Conservation (phyloP, 371 early-diverging fungal genomes). For the Mortierella sp. region DNA sequence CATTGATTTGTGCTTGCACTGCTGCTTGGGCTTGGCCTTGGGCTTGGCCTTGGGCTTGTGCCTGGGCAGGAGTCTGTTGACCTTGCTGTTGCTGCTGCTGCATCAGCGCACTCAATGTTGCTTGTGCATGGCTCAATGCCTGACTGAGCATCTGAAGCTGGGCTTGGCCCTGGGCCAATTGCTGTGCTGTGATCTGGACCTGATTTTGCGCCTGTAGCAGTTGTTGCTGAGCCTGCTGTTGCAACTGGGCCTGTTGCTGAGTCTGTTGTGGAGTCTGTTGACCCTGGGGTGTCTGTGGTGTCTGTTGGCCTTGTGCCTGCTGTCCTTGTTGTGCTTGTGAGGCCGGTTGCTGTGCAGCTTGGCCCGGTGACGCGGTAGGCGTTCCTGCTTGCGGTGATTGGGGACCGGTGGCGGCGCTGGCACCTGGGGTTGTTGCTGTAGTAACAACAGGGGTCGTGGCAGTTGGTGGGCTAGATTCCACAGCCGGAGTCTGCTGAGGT, state of each 20-base stretch:
- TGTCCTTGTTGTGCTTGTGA: constrained; percentile 10
- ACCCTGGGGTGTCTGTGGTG: constrained; percentile 17
- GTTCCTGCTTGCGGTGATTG: constrained; percentile 43
- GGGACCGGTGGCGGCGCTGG: constrained; percentile 25
- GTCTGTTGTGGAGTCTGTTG: constrained; percentile 14
- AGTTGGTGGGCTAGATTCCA: constrained; percentile 24
- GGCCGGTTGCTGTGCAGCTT: constrained; percentile 16
- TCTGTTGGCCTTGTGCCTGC: constrained; percentile 36
- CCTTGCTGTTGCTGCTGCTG: constrained; percentile 48
- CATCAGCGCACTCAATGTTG: constrained; percentile 35
- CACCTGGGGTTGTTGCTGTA: constrained; percentile 21
- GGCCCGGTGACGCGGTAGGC: constrained; percentile 14
- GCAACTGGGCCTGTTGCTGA: constrained; percentile 27
- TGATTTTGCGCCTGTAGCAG: constrained; percentile 45
- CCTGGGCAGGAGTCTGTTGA: constrained; percentile 47
- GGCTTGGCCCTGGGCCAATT: constrained; percentile 30
- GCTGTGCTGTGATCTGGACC: constrained; percentile 48
- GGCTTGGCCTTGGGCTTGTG: constrained; percentile 41
- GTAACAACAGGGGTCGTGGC: constrained; percentile 14
- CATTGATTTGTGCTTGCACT: constrained; percentile 52
- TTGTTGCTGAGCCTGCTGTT: constrained; percentile 33
- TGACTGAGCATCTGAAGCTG: constrained; percentile 44
- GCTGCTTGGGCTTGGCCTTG: constrained; percentile 56
- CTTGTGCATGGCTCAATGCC: constrained; percentile 45
- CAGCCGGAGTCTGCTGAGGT: constrained; percentile 27